A percentile compares a stretch with the other conserved stretches of the same genome.
Conservation (phyloP, 441 rosid genomes). For the Mallotus japonicus region DNA sequence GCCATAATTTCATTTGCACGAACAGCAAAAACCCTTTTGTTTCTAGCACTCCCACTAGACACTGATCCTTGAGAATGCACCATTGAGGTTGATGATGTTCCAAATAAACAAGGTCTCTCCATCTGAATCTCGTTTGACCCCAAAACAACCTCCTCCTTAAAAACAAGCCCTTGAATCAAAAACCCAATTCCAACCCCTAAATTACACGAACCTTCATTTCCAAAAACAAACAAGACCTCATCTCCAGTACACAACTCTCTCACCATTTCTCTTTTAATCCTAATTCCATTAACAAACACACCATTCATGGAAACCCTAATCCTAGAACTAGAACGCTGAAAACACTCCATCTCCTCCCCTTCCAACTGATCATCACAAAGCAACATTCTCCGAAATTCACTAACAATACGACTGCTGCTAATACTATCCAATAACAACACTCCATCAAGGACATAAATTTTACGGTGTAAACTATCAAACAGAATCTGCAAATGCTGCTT, state of each 20-base stretch:
- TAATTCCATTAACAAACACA: conserved; percentile 58
- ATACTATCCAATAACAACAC: conserved; percentile 21
- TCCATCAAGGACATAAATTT: conserved; percentile 60
- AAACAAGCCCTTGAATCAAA: conserved; percentile 32
- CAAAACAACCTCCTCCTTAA: conserved; percentile 41
- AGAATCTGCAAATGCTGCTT: conserved; percentile 74
- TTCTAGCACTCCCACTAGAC: conserved; percentile 52
- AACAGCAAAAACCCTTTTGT: conserved; percentile 68
- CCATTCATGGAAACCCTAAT: conserved; percentile 54
- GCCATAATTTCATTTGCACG: conserved; percentile 34
- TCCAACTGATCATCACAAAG: conserved; percentile 33
- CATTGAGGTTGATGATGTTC: conserved; percentile 29
- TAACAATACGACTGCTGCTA: conserved; percentile 27
- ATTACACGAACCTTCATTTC: conserved; percentile 13
- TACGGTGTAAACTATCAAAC: conserved; percentile 47
- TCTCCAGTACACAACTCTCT: conserved; percentile 59
- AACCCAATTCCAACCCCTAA: conserved; percentile 19
- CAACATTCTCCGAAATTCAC: conserved; percentile 46
- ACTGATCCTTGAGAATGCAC: conserved; percentile 50
- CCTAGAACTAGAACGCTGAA: conserved; percentile 23
- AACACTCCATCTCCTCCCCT: conserved; percentile 21
- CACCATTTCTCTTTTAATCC: conserved; percentile 37
- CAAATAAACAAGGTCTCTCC: conserved; percentile 29
- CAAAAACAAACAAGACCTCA: conserved; percentile 61
- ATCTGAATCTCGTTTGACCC: conserved; percentile 21